Conservation (phyloP, 2,329 filamentous ascomycete species). For the Botrytis deweyae region DNA sequence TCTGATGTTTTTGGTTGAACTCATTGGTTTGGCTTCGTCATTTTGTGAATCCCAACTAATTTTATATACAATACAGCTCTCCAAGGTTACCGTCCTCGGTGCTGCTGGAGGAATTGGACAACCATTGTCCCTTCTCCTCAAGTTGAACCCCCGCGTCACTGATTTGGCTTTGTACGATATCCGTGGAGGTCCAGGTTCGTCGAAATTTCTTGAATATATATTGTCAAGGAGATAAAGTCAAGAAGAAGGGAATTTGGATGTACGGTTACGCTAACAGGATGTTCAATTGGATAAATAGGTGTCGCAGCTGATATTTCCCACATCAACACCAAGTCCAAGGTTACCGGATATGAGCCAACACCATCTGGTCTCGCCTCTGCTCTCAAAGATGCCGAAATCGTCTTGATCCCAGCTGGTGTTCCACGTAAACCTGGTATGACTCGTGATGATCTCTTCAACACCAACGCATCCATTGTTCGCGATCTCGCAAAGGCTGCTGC, state of each 20-base stretch:
- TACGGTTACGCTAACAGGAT: background rate
- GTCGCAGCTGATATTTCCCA: slow-evolving; percentile 95
- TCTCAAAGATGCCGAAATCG: slow-evolving; percentile 89
- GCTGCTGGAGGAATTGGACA: slow-evolving; percentile 95
- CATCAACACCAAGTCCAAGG: slow-evolving; percentile 88
- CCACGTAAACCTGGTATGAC: slow-evolving; percentile 99
- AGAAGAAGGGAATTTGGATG: background rate
- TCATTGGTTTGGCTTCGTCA: slow-evolving; percentile 21
- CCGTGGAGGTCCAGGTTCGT: slow-evolving; percentile 23
- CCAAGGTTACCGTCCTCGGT: slow-evolving; percentile 97
- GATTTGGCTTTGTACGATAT: slow-evolving; percentile 99
- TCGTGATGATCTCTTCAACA: slow-evolving; percentile 99
- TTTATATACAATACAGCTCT: slow-evolving; percentile 60
- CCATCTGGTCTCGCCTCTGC: slow-evolving; percentile 83
- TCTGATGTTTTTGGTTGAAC: slow-evolving; percentile 18
- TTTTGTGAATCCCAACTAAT: slow-evolving; percentile 28
- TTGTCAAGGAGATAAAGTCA: background rate
- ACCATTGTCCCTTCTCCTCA: slow-evolving; percentile 95
- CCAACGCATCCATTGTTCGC: slow-evolving; percentile 97
- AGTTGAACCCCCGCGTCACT: slow-evolving; percentile 82
- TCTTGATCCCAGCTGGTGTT: slow-evolving; percentile 97
- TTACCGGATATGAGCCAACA: slow-evolving; percentile 82
- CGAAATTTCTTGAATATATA: background rate
- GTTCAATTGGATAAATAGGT: slow-evolving; percentile 65
- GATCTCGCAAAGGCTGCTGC: slow-evolving; percentile 86